Base-by-base conservation (phyloP, 805 yeast genomes). In the Schwanniomyces polymorphus region DNA sequence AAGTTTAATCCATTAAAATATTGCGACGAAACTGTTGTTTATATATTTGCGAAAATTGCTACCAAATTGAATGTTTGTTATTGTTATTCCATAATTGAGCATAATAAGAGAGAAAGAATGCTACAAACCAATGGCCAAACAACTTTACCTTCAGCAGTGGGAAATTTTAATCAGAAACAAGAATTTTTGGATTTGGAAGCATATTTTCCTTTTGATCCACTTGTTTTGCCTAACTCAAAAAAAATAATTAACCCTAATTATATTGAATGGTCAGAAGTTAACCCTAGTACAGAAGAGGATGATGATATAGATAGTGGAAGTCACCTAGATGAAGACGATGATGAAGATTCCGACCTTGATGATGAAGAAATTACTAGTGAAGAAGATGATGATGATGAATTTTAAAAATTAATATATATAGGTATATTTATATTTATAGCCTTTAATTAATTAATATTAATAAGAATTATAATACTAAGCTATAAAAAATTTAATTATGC, bases 171-270 rank as follows among this genome's bases (percentile, higher is more conserved):
- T 27, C 81, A 82, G 46, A 84, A 84, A 58, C 91, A 88, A 60
- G 97, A 91, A 60, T 90, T 88, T 59, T 78, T 88, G 54, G 96
- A 90, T 58, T 74, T 92, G 44, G 97, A 91, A 63, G 91, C 94
- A n/a, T 92, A 90, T 63, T 92, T 92, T 67, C 99, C 99, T 10
- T 92, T 88, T 63, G 98, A 92, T 71, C 99, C 99, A 1, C 67
- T 94, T 51, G 81, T 87, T 43, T 76, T 92, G 52, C 86, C 84
- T 39, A 67, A 67, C 9, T 79, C 88, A 41, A 81, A 84, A 56
- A 64, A 68, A 34, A 63, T 81, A 28, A 68, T 94, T 46, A 71
- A 76, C 27, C 74, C 68, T 5, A 75, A 77, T 49, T 74, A 71
- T 44, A 82, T 91, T 25, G 94, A 91, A 57, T 92, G 98, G 98